Conservation (phyloP, 2,329 filamentous ascomycete genomes). For the Ceratocystis eucalypticola region DNA sequence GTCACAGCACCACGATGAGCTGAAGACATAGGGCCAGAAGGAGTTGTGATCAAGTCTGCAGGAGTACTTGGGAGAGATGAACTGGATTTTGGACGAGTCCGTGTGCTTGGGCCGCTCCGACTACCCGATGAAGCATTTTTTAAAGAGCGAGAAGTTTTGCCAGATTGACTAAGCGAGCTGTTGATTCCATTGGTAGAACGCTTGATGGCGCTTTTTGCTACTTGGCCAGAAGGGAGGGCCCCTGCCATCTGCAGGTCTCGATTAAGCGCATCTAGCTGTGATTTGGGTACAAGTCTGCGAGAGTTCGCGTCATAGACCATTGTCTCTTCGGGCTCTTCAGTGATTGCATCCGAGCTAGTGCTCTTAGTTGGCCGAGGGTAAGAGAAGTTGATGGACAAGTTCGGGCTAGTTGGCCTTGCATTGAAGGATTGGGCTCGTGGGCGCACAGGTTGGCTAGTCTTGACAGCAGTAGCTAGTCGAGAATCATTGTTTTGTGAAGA, state of each 20-base stretch:
- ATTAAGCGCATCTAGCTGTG: slow-evolving; percentile 15
- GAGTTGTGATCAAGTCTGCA: not conserved
- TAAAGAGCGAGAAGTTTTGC: not conserved
- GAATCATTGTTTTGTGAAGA: slow-evolving; percentile 33
- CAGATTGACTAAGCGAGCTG: not conserved
- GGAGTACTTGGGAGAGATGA: not conserved
- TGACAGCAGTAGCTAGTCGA: slow-evolving; percentile 18
- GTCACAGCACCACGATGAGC: not conserved
- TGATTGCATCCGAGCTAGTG: slow-evolving; percentile 30
- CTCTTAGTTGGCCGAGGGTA: slow-evolving; percentile 36
- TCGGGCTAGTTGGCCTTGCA: slow-evolving; percentile 33
- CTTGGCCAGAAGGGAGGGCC: slow-evolving; percentile 30
- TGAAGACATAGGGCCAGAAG: not conserved
- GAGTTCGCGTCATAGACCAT: slow-evolving; percentile 55
- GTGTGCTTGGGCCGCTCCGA: not conserved
- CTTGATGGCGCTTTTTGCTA: slow-evolving; percentile 29
- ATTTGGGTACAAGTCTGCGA: slow-evolving; percentile 43
- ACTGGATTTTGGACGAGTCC: slow-evolving; percentile 12
- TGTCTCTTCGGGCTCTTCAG: slow-evolving; percentile 28
- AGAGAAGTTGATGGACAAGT: slow-evolving; percentile 45
- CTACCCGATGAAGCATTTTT: not conserved
- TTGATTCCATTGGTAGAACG: not conserved
- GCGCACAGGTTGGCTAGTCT: slow-evolving; percentile 26
- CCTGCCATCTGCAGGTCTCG: slow-evolving; percentile 11
- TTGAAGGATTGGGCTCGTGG: slow-evolving; percentile 32